phyloP scores from a whole-genome alignment of 2,329 filamentous ascomycete genomes.

The Dactylellina drechsleri region DNA sequence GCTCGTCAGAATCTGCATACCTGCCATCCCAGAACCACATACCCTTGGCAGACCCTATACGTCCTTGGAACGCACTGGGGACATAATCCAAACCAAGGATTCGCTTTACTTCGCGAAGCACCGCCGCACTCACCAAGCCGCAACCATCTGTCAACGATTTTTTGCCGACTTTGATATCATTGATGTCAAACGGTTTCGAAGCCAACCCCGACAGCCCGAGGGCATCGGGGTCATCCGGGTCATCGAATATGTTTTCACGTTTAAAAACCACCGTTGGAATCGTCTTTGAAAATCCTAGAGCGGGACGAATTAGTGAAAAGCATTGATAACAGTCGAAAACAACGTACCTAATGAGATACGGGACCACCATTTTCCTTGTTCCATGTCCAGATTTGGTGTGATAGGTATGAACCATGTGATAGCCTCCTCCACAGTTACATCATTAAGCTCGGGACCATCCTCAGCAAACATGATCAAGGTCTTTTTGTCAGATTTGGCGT shows the following conservation, averaged over 20 bases:
- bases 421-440: background rate
- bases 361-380: conserved; percentile 37
- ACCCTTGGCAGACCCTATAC: conserved; percentile 78
- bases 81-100: conserved; percentile 66
- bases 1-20: conserved; percentile 61
- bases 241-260: too few species aligned
- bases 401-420: conserved; percentile 40
- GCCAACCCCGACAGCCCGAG: too few species aligned
- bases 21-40: conserved; percentile 74
- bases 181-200: background rate
- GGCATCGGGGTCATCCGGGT: too few species aligned
- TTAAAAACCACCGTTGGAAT: too few species aligned
- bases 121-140: conserved; percentile 70
- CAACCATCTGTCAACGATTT: conserved; percentile 75
- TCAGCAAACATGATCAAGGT: conserved; percentile 38
- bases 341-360: conserved; percentile 29
- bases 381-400: background rate
- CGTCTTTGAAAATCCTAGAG: too few species aligned
- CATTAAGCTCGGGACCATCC: conserved; percentile 7
- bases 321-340: background rate
- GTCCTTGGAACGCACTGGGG: conserved; percentile 74
- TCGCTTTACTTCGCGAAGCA: conserved; percentile 68
- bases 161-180: conserved; percentile 60
- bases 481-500: background rate
- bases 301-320: background rate